A percentile compares a stretch with the other conserved stretches of the same genome.
Evolutionary conservation across 164 flowering plant genomes (phyloP).

Genomic region (Vitis riparia): DNA sequence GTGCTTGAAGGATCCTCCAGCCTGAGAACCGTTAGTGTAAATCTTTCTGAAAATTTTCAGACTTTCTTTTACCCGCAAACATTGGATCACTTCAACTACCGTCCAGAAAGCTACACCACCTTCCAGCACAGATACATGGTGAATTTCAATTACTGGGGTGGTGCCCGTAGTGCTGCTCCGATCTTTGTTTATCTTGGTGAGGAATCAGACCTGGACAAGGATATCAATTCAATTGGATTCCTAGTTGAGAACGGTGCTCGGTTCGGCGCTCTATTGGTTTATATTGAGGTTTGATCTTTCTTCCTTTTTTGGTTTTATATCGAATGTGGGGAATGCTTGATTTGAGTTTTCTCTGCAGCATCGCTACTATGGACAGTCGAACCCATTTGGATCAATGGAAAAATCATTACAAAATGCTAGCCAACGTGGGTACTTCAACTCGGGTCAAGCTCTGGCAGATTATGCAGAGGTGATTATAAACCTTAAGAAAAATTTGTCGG

Average conservation of each 20-base stretch:
- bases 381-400: no score
- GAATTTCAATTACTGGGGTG: not conserved
- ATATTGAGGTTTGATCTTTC: not conserved
- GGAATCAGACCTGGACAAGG: no score
- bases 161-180: not conserved
- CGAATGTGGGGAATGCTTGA: no score
- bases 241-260: not conserved
- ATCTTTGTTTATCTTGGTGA: no score
- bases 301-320: no score
- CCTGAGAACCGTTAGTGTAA: no score
- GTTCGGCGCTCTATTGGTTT: not conserved
- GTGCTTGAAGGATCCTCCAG: no score
- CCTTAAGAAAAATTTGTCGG: not conserved
- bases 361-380: no score
- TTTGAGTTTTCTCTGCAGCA: no score
- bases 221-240: no score
- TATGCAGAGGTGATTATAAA: constrained; percentile 2
- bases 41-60: not conserved
- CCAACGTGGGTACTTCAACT: constrained; percentile 1
- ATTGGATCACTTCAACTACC: not conserved
- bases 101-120: not conserved
- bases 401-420: not conserved
- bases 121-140: not conserved
- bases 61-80: not conserved
- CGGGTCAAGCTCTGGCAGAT: constrained; percentile 10